phyloP scores from a whole-genome alignment of 2,329 filamentous ascomycete species.

The Coniochaeta sp. region DNA sequence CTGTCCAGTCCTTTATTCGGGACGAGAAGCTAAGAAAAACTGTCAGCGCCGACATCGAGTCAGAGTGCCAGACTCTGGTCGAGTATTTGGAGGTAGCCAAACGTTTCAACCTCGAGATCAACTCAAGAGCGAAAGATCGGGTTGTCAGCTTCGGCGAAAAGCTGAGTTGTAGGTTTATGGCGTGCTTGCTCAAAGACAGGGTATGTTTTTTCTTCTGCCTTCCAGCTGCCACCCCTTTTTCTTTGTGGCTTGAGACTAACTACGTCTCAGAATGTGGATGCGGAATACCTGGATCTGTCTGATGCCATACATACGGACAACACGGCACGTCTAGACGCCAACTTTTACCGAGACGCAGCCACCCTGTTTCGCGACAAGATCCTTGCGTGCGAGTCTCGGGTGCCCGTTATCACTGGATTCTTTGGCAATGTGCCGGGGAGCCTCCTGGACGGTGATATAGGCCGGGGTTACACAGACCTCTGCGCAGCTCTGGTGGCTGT shows the following conservation, averaged over 20 bases:
- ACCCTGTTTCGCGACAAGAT: constrained; percentile 57
- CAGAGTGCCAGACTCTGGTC: constrained; percentile 72
- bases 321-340: constrained; percentile 51
- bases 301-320: constrained; percentile 68
- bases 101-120: constrained; percentile 67
- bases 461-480: constrained; percentile 92
- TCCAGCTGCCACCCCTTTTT: background rate
- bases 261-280: constrained; percentile 56
- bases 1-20: constrained; percentile 57
- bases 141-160: constrained; percentile 96
- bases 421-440: constrained; percentile 91
- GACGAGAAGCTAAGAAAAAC: constrained; percentile 47
- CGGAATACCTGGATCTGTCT: constrained; percentile 84
- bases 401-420: constrained; percentile 84
- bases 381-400: constrained; percentile 54
- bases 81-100: constrained; percentile 63
- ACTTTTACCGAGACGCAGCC: constrained; percentile 63
- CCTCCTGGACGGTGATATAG: constrained; percentile 79
- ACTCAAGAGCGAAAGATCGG: constrained; percentile 72
- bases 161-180: constrained; percentile 87
- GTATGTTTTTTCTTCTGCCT: constrained; percentile 25
- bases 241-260: background rate
- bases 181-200: constrained; percentile 71
- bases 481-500: constrained; percentile 90
- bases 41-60: constrained; percentile 61